A percentile compares a stretch with the other conserved stretches of the same genome.
phyloP scores from a whole-genome alignment of 2,329 filamentous ascomycete species.

The Orbilia ellipsospora region DNA sequence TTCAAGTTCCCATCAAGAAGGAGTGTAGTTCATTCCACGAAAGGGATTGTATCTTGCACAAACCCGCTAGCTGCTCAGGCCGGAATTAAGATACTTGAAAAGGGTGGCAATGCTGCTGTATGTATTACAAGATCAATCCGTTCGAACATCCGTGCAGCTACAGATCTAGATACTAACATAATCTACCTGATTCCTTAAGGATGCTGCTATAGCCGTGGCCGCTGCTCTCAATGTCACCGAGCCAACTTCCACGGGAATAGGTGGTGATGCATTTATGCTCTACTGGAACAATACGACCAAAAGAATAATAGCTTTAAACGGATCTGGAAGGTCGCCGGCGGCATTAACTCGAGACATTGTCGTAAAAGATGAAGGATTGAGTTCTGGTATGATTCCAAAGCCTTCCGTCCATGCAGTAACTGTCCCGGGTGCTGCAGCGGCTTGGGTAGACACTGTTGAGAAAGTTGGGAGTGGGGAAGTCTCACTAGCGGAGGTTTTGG shows the following conservation, averaged over 20 bases:
- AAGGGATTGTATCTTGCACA: slow-evolving; percentile 88
- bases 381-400: slow-evolving; percentile 73
- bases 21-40: slow-evolving; percentile 88
- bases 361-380: slow-evolving; percentile 62
- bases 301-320: slow-evolving; percentile 87
- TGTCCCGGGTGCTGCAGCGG: slow-evolving; percentile 88
- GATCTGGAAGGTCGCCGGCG: slow-evolving; percentile 83
- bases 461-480: slow-evolving; percentile 90
- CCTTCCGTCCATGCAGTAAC: slow-evolving; percentile 83
- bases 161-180: too few relatives aligned
- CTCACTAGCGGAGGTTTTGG: slow-evolving; percentile 78
- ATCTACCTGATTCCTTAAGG: slow-evolving; percentile 66
- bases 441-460: slow-evolving; percentile 90
- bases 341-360: slow-evolving; percentile 75
- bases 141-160: too few relatives aligned
- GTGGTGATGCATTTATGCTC: slow-evolving; percentile 96
- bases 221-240: slow-evolving; percentile 94
- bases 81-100: slow-evolving; percentile 82
- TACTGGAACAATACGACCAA: slow-evolving; percentile 87
- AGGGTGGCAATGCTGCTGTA: slow-evolving; percentile 93
- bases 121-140: slow-evolving; percentile 61
- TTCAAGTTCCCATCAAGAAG: slow-evolving; percentile 79
- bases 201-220: slow-evolving; percentile 95
- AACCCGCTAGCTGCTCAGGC: slow-evolving; percentile 91
- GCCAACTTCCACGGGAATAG: slow-evolving; percentile 91